These are phyloP conservation scores for Fusarium tuaranense DNA, from an alignment of 2,329 filamentous ascomycete genomes.

Conservation along the genomic window DNA sequence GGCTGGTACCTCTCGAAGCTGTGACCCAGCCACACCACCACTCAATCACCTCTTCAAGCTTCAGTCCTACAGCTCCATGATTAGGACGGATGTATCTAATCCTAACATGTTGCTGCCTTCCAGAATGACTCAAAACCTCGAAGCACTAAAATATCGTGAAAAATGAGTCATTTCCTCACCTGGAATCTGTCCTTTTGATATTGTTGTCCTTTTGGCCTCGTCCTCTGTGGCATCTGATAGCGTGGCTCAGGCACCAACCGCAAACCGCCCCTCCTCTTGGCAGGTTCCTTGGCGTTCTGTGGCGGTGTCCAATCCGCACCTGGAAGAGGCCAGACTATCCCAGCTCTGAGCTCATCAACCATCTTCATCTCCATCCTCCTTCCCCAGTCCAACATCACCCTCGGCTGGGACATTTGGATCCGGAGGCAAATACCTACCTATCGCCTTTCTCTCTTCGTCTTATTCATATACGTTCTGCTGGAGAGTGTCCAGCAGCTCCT, in stretches of 20 bases:
- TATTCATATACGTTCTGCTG: conserved; percentile 11
- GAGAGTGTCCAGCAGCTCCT: conserved; percentile 16
- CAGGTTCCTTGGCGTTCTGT: conserved; percentile 41
- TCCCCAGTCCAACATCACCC: conserved; percentile 37
- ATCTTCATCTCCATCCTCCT: conserved; percentile 32
- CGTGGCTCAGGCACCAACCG: conserved; percentile 31
- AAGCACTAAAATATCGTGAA: neutral
- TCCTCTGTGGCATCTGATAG: conserved; percentile 32
- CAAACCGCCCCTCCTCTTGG: conserved; percentile 39
- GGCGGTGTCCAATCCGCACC: conserved; percentile 42
- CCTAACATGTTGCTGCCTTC: neutral
- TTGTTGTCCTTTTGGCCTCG: conserved; percentile 24
- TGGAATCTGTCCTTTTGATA: conserved; percentile 1
- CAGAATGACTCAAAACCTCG: neutral
- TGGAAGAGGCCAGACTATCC: conserved; percentile 45
- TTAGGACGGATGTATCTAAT: neutral
- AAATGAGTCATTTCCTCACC: conserved; percentile 11
- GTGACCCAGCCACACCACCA: conserved; percentile 23
- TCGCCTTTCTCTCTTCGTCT: conserved; percentile 13
- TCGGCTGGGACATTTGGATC: conserved; percentile 40
- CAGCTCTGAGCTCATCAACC: conserved; percentile 45
- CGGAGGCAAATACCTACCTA: conserved; percentile 12
- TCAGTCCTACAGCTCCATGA: neutral
- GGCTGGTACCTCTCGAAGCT: conserved; percentile 17
- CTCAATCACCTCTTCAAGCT: conserved; percentile 10